A percentile compares a stretch with the other conserved stretches of the same genome.
Evolutionary conservation across 306 rosid genomes (phyloP).

Genomic region (Gastrolobium villosum): DNA sequence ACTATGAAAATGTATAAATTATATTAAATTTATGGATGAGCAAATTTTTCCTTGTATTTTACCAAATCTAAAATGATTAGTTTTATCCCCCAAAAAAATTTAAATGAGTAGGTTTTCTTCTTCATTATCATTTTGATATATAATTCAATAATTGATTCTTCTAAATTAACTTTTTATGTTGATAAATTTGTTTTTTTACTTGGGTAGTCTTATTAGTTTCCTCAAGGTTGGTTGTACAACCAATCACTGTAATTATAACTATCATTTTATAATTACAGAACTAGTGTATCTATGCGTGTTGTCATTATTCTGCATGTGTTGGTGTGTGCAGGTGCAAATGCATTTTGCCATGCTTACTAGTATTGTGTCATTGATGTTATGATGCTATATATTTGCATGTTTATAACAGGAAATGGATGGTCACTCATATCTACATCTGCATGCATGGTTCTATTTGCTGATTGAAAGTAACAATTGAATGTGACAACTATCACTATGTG

Average conservation of each 20-base stretch:
- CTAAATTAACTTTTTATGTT: not conserved
- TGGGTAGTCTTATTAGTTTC: not conserved
- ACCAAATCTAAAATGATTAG: not conserved
- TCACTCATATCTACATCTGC: not conserved
- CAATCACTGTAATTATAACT: not conserved
- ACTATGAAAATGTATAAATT: not conserved
- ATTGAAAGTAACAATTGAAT: conserved; percentile 8
- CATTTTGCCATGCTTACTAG: conserved; percentile 7
- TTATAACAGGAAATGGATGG: not conserved
- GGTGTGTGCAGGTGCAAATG: conserved; percentile 8
- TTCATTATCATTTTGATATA: not conserved
- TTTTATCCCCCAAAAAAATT: not conserved
- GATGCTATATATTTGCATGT: not conserved
- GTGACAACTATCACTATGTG: conserved; percentile 5
- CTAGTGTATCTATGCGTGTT: not conserved
- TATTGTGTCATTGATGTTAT: conserved; percentile 2
- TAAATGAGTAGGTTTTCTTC: not conserved
- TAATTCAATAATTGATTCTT: not conserved
- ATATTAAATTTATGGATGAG: not conserved
- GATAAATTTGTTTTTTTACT: not conserved
- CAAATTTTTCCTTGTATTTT: not conserved
- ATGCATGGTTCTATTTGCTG: conserved; percentile 17
- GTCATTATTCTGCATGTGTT: conserved; percentile 16
- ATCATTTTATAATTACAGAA: not conserved
- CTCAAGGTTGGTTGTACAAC: not conserved